A percentile compares a stretch with the other conserved stretches of the same genome.
phyloP scores from a whole-genome alignment of 225 moss, liverwort and hornwort species.

The Marchantia polymorpha region DNA sequence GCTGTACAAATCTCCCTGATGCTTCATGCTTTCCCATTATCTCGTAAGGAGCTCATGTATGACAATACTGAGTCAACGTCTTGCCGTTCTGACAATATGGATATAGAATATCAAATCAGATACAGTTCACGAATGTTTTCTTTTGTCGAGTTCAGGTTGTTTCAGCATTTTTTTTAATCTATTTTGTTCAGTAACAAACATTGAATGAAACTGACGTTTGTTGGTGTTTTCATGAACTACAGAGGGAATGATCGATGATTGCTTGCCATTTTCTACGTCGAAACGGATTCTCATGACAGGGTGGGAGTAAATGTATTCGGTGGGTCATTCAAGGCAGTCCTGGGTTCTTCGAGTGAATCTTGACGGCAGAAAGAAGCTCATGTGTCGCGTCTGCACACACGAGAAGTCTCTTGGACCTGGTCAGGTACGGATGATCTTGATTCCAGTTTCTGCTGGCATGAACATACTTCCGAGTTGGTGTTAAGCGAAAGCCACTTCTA shows the following conservation, averaged over 20 bases:
- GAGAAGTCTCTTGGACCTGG: neutral
- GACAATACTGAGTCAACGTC: neutral
- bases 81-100: neutral
- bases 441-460: neutral
- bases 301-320: no score
- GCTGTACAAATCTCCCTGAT: neutral
- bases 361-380: neutral
- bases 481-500: neutral
- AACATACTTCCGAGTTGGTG: neutral
- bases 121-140: no score
- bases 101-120: neutral
- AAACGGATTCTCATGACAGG: no score
- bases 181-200: no score
- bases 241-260: no score
- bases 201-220: no score
- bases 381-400: neutral
- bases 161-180: no score
- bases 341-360: neutral
- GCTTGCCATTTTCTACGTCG: no score
- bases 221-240: no score
- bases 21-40: neutral
- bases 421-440: neutral
- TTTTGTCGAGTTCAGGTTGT: no score
- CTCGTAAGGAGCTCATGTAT: neutral
- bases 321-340: neutral